Percentiles rank a stretch among this genome's conserved stretches.
phyloP scores from a whole-genome alignment of 2,329 filamentous ascomycete species.

The Cordyceps militaris region DNA sequence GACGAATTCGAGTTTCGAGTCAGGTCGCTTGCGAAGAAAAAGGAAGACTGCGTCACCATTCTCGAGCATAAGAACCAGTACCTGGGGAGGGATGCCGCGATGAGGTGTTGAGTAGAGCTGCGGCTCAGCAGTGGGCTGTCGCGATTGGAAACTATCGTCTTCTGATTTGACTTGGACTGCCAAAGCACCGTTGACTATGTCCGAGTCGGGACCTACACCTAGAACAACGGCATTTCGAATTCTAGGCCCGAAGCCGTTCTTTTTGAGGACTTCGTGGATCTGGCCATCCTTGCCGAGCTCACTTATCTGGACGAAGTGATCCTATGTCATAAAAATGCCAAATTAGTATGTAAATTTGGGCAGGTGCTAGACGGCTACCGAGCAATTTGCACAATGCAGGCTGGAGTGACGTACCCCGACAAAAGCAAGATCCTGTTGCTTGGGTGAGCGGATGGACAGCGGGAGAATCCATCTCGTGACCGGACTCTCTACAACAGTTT shows the following conservation, averaged over 20 bases:
- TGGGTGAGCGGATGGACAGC: conserved; percentile 63
- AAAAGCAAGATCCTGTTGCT: conserved; percentile 76
- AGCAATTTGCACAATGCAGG: neutral
- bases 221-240: conserved; percentile 77
- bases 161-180: conserved; percentile 30
- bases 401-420: conserved; percentile 57
- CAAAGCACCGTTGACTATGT: conserved; percentile 18
- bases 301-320: conserved; percentile 73
- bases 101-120: neutral
- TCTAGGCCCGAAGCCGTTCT: conserved; percentile 67
- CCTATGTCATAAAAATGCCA: conserved; percentile 36
- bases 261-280: conserved; percentile 68
- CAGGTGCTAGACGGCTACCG: neutral
- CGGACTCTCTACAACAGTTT: conserved; percentile 70
- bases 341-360: conserved; percentile 7
- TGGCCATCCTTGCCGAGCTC: conserved; percentile 64
- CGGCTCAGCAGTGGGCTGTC: conserved; percentile 19
- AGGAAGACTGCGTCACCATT: conserved; percentile 70
- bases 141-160: conserved; percentile 32
- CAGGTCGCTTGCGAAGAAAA: conserved; percentile 46
- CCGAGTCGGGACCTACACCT: conserved; percentile 42
- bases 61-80: conserved; percentile 70
- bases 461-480: conserved; percentile 70
- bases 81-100: conserved; percentile 56
- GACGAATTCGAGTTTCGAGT: conserved; percentile 51